Conservation (phyloP, 257 asterid genomes). For the Plectranthus barbatus region DNA sequence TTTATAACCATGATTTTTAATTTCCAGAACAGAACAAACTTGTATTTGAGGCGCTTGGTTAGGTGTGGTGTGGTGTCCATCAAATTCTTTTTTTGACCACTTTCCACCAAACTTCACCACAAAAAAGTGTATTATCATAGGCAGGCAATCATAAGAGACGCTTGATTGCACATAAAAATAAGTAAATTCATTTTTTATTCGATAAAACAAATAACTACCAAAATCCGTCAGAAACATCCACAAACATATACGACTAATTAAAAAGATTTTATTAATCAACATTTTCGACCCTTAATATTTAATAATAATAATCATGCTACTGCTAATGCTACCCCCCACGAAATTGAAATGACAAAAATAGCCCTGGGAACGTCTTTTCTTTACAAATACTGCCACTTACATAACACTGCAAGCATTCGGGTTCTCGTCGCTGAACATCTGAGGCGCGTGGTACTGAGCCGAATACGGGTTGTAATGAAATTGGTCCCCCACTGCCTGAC, state of each 20-base stretch:
- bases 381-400: conserved; percentile 21
- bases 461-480: conserved; percentile 26
- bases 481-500: conserved; percentile 25
- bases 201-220: conserved; percentile 2
- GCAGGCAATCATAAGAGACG: conserved; percentile 3
- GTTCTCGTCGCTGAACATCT: conserved; percentile 39
- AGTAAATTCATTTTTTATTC: background rate
- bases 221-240: background rate
- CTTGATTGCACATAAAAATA: background rate
- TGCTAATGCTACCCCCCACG: background rate
- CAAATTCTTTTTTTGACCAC: background rate
- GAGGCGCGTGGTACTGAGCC: conserved; percentile 28
- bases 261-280: background rate
- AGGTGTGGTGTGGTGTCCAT: background rate
- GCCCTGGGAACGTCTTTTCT: conserved; percentile 12
- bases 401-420: conserved; percentile 36
- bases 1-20: too few relatives aligned
- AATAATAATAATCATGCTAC: too few relatives aligned
- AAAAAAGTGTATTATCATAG: background rate
- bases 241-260: background rate
- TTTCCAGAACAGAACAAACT: background rate
- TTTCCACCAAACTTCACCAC: conserved; percentile 1
- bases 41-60: background rate
- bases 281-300: too few relatives aligned
- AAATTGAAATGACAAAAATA: background rate